Conservation (phyloP, 1,284 basidiomycete species). For the Fomitopsis betulina region DNA sequence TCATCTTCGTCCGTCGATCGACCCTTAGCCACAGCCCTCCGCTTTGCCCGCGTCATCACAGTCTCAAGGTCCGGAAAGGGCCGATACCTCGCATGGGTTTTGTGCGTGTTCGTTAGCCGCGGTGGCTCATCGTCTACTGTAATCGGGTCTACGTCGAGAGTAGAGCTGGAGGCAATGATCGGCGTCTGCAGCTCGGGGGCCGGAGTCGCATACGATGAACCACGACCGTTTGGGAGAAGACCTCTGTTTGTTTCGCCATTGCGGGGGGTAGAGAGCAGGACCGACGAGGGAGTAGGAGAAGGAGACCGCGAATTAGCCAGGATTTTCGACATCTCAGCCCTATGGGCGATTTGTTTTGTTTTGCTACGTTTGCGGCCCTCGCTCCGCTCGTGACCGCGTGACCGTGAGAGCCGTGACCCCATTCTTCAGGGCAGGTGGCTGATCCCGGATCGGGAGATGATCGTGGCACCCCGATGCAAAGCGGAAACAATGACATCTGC, state of each 20-base stretch:
- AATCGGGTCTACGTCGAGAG: slow-evolving; percentile 2
- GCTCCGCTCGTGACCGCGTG: slow-evolving; percentile 40
- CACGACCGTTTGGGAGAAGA: not conserved
- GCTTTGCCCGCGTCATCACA: slow-evolving; percentile 16
- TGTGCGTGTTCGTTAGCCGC: too few species aligned
- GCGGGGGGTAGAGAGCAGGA: slow-evolving; percentile 3
- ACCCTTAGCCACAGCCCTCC: slow-evolving; percentile 30
- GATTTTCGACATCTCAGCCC: slow-evolving; percentile 49
- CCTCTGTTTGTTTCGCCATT: slow-evolving; percentile 3
- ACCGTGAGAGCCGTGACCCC: slow-evolving; percentile 5
- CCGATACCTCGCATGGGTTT: slow-evolving; percentile 3
- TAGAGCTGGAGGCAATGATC: slow-evolving; percentile 4
- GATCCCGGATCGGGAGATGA: not conserved
- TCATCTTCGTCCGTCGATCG: slow-evolving; percentile 43
- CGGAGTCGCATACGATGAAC: slow-evolving; percentile 13
- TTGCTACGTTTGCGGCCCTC: slow-evolving; percentile 46
- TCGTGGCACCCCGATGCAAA: too few species aligned
- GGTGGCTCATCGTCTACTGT: not conserved
- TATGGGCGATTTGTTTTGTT: slow-evolving; percentile 32
- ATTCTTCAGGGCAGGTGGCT: slow-evolving; percentile 35
- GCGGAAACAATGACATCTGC: not conserved
- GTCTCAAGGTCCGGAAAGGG: slow-evolving; percentile 21
- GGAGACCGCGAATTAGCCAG: slow-evolving; percentile 32
- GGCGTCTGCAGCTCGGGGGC: slow-evolving; percentile 5
- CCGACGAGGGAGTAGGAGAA: slow-evolving; percentile 14